phyloP scores from a whole-genome alignment of 2,329 filamentous ascomycete genomes.

The Ophioceras dolichostomum region DNA sequence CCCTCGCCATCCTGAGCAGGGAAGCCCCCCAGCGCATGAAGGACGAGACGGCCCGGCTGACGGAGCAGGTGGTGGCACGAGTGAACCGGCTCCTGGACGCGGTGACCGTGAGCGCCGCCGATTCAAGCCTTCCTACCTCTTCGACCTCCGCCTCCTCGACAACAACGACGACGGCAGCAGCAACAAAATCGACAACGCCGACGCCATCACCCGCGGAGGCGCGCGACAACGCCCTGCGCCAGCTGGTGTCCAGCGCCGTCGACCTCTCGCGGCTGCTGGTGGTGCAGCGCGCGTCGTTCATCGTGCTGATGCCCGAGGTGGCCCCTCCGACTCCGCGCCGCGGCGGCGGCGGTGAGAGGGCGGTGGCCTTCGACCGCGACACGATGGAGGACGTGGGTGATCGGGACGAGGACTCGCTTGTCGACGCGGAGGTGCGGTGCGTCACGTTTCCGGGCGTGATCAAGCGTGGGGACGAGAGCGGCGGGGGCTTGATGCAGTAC shows the following conservation, averaged over 20 bases:
- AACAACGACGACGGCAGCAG: neutral
- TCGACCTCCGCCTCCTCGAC: slow-evolving; percentile 11
- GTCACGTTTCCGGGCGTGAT: slow-evolving; percentile 52
- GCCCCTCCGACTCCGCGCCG: slow-evolving; percentile 9
- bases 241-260: slow-evolving; percentile 38
- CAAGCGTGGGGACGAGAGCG: slow-evolving; percentile 54
- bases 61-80: slow-evolving; percentile 29
- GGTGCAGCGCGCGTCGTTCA: slow-evolving; percentile 46
- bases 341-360: slow-evolving; percentile 17
- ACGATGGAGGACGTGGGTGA: slow-evolving; percentile 57
- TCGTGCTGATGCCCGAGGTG: slow-evolving; percentile 40
- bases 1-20: slow-evolving; percentile 44
- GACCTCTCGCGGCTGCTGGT: slow-evolving; percentile 43
- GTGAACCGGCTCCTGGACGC: slow-evolving; percentile 36
- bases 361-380: slow-evolving; percentile 39
- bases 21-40: slow-evolving; percentile 34
- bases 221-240: slow-evolving; percentile 40
- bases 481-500: slow-evolving; percentile 41
- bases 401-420: slow-evolving; percentile 38
- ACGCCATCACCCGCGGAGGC: slow-evolving; percentile 16
- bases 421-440: slow-evolving; percentile 42
- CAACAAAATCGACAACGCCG: neutral
- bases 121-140: too few relatives aligned
- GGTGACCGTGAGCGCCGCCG: slow-evolving; percentile 25
- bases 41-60: slow-evolving; percentile 27